Base-by-base conservation (phyloP, 805 yeast genomes). In the Zygotorulaspora chibaensis region DNA sequence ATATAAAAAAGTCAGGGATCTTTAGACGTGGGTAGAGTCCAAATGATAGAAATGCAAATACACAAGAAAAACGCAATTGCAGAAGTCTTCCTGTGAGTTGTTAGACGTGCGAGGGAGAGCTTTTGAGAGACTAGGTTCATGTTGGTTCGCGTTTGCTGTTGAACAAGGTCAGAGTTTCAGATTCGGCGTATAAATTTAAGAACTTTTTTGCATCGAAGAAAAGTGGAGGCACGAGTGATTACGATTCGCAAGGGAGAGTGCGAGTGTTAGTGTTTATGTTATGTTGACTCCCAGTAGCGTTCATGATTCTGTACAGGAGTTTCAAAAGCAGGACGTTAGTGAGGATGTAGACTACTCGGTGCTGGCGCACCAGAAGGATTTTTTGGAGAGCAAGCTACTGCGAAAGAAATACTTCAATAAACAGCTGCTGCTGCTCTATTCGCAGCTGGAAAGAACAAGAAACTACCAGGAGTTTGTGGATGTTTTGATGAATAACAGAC, bases 401-500 rank as follows among this genome's bases (percentile, higher is more conserved):
- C 55, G 54, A 38, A 55, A 54, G 28, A 49, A 53, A 39, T 50
- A 55, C 39, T 47, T 62, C 25, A 33, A 46, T 8, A 57, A 55
- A 42, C 54, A 59, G 45, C 43, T 62, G 40, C 55, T 51, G 38
- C 45, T 51, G 42, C 52, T 63, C 26, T 62, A 61, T 42, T 42
- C 50, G 30, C 57, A 59, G 35, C 40, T 63, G n/a, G 61, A 57
- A 40, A 55, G 56, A 42, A 58, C 63, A 8, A 52, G 56, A 29
- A 61, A 62, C 46, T 57, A 60, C 42, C 63, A 62, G 44, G 68
- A 62, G 50, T 54, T 63, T 29, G 53, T 55, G 8, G 62, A 61
- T 45, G 52, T 57, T 23, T 45, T 63, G 41, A 48, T 53, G 51
- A 55, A 57, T 30, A 55, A 55, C 45, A 53, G 52, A 28, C 35